Evolutionary conservation across 2,329 filamentous ascomycete species (phyloP), one percentile per base, ranked within the genome.

Genomic region (Aspergillus sp.): DNA sequence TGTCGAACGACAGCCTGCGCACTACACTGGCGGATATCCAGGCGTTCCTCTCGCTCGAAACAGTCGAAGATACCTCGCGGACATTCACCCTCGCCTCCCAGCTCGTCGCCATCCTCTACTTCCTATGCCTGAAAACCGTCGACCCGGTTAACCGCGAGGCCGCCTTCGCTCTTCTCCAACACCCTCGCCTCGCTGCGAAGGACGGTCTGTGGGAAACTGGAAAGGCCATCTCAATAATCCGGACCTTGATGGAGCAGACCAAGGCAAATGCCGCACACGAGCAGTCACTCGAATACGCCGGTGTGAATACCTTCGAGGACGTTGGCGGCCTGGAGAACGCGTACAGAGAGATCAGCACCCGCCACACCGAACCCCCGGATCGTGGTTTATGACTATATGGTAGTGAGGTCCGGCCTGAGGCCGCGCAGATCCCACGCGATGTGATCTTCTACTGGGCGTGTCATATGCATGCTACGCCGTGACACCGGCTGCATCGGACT

Each of bases 131-230:
- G 9, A 69, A 68, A 39, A 64, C 64, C 0, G 61, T 32, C 2
- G 48, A 56, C 45, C 48, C 17, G 15, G 8, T 32, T 9, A 64
- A 56, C 2, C 24, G 64, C 7, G 36, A 59, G 13, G 48, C n/a
- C 3, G 60, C 62, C 2, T 50, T 67, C 0, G 53, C 53, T 1
- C 53, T 69, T 2, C 56, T 68, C 50, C 56, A 57, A n/a, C 53
- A 62, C 24, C 53, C 63, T 1, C 42, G 22, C 6, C 36, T 66
- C 15, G 48, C 64, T 5, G 30, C 57, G 5, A 59, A 62, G 26
- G 67, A 68, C 30, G 64, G 65, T 1, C 56, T 68, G 1, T 69
- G 66, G 65, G 62, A 68, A 43, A 49, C 64, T 5, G 44, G 48
- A 2, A 62, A 57, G 22, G 65, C 62, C 2, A 50, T 53, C 9